Evolutionary conservation across 345 rosid species (phyloP), one percentile per base, ranked within the genome.

Genomic region (Populus ilicifolia): DNA sequence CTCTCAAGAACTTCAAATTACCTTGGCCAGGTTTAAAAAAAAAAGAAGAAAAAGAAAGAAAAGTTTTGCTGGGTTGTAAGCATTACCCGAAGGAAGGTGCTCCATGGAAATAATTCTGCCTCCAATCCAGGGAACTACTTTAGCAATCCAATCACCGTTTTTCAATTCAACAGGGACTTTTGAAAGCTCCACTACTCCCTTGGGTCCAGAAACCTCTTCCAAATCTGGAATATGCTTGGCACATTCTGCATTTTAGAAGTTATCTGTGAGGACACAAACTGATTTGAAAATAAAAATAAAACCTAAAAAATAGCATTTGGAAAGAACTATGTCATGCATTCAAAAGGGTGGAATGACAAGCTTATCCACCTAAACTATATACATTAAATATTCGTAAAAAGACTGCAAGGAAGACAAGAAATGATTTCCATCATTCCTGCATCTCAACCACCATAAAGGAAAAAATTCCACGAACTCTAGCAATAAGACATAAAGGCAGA

Each of bases 101-200:
- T 80, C 89, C 98, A 94, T 94, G 62, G 98, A 94, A 75, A 93
- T 76, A 84, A 93, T 89, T 83, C 98, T 89, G 62, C 97, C 98
- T 61, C 98, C 98, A 80, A 91, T 89, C 97, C 97, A 94, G 70
- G 97, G 97, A 78, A 94, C 94, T 56, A 94, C 77, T 86, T 89
- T 85, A 30, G 88, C 84, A 81, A 59, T 83, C 97, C 98, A 94
- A 66, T 87, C 85, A 64, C 93, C 92, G 77, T 86, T 88, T 86
- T 84, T 86, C 78, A 94, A 75, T 73, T 91, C 92, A 88, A 89
- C 72, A 30, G 95, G 93, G 52, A 75, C 75, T 75, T 46, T 83
- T 41, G 91, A 93, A 81, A 93, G 94, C 81, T 89, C 90, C 65
- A 78, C 90, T 62, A 77, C 71, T 74, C 93, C 97, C 86, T 88